Evolutionary conservation across 768 basidiomycete genomes (phyloP).

Genomic region (Chiua virens): DNA sequence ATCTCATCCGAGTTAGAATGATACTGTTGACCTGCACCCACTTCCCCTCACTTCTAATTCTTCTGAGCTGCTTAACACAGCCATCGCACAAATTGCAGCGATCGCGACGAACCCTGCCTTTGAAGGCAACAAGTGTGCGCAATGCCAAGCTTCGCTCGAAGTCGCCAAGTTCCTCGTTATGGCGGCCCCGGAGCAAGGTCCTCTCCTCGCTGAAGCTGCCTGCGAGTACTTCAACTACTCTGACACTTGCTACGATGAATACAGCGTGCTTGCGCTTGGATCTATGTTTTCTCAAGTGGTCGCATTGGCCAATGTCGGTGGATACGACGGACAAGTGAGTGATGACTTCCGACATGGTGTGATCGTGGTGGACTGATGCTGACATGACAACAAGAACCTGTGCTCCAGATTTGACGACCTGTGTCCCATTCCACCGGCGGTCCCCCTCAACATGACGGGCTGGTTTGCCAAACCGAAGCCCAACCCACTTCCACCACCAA

Average conservation of each 20-base stretch:
- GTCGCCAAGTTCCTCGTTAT: slow-evolving; percentile 42
- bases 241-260: slow-evolving; percentile 35
- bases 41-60: slow-evolving; percentile 37
- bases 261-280: slow-evolving; percentile 36
- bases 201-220: slow-evolving; percentile 37
- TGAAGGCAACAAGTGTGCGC: slow-evolving; percentile 35
- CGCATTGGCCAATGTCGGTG: slow-evolving; percentile 43
- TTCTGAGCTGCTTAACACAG: slow-evolving; percentile 34
- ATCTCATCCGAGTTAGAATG: slow-evolving; percentile 26
- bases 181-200: slow-evolving; percentile 42
- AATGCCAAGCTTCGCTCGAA: slow-evolving; percentile 39
- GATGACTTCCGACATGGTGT: neutral
- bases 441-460: slow-evolving; percentile 40
- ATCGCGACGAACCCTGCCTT: slow-evolving; percentile 37
- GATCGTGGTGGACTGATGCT: no score
- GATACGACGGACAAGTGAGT: slow-evolving; percentile 48
- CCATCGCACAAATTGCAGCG: slow-evolving; percentile 38
- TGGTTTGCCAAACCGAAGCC: slow-evolving; percentile 55
- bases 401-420: slow-evolving; percentile 37
- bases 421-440: slow-evolving; percentile 39
- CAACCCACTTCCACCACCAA: slow-evolving; percentile 39
- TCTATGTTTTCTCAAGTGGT: slow-evolving; percentile 45
- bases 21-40: slow-evolving; percentile 44
- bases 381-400: slow-evolving; percentile 23
- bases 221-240: slow-evolving; percentile 44